These are phyloP conservation scores for Phytophthora megakarya DNA, from an alignment of 352 stramenopile genomes.

Conservation along the genomic window DNA sequence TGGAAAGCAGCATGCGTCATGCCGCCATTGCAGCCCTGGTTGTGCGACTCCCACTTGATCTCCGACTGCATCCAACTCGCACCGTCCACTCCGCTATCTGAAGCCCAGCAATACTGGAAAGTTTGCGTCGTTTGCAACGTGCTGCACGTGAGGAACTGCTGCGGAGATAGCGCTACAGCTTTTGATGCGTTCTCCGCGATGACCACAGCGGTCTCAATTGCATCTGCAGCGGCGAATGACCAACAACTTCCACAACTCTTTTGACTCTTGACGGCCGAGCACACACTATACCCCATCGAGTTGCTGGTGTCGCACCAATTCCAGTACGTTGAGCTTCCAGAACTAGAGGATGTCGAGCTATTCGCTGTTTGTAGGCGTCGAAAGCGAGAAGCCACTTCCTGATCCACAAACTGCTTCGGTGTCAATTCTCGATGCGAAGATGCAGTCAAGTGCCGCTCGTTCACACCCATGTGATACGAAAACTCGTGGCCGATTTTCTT, in stretches of 20 bases:
- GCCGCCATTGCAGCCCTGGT: constrained; percentile 77
- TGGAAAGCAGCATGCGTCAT: constrained; percentile 86
- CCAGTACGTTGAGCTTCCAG: constrained; percentile 38
- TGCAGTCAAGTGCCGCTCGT: constrained; percentile 61
- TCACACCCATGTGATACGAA: constrained; percentile 76
- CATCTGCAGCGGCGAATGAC: constrained; percentile 79
- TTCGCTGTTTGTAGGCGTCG: constrained; percentile 37
- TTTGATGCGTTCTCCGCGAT: constrained; percentile 62
- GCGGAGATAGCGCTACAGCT: constrained; percentile 69
- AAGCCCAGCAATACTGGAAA: constrained; percentile 82
- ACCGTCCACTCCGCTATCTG: constrained; percentile 45
- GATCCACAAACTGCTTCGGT: constrained; percentile 60
- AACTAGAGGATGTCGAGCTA: constrained; percentile 26
- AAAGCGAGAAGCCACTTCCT: constrained; percentile 47
- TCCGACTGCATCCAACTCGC: constrained; percentile 63
- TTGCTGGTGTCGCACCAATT: constrained; percentile 81
- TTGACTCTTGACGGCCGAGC: constrained; percentile 79
- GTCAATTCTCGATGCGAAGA: constrained; percentile 38
- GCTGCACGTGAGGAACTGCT: constrained; percentile 82
- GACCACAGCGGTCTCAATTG: constrained; percentile 79
- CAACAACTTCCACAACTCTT: constrained; percentile 82
- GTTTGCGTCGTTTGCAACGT: constrained; percentile 66
- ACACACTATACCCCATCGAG: constrained; percentile 60
- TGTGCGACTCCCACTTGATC: constrained; percentile 81
- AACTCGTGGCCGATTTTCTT: constrained; percentile 59